These are phyloP conservation scores for Narthecium ossifragum DNA, from an alignment of 106 monocot genomes.

Conservation along the genomic window DNA sequence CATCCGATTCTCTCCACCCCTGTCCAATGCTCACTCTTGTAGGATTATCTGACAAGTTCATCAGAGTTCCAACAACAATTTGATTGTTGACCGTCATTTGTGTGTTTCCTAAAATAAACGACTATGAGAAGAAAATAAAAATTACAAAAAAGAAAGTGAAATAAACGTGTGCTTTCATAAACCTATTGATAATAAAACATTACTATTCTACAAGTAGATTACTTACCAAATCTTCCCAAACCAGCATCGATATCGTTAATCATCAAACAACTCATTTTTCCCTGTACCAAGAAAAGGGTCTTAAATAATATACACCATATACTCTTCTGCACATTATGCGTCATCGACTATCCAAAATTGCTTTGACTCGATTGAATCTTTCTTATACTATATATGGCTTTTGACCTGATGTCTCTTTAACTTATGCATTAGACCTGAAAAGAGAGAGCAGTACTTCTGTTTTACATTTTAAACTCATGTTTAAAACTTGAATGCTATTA, in stretches of 20 bases:
- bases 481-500: too few relatives aligned
- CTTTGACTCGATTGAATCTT: too few relatives aligned
- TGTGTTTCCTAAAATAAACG: constrained; percentile 61
- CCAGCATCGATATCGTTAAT: constrained; percentile 96
- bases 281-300: constrained; percentile 30
- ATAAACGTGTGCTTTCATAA: neutral
- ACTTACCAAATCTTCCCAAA: constrained; percentile 84
- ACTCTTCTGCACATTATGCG: too few relatives aligned
- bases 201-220: neutral
- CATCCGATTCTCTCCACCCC: constrained; percentile 89
- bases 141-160: neutral
- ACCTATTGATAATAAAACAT: neutral
- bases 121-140: neutral
- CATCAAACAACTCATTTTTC: constrained; percentile 94
- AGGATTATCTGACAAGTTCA: constrained; percentile 91
- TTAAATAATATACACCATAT: constrained; percentile 1
- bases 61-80: constrained; percentile 88
- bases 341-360: too few relatives aligned
- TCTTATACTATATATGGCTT: too few relatives aligned
- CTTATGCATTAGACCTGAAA: neutral
- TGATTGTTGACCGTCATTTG: constrained; percentile 99
- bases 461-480: too few relatives aligned
- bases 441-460: too few relatives aligned
- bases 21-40: constrained; percentile 89
- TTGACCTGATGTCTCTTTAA: neutral